Base-by-base conservation (phyloP, 1,284 basidiomycete species). In the Ceraceosorus bombacis region DNA sequence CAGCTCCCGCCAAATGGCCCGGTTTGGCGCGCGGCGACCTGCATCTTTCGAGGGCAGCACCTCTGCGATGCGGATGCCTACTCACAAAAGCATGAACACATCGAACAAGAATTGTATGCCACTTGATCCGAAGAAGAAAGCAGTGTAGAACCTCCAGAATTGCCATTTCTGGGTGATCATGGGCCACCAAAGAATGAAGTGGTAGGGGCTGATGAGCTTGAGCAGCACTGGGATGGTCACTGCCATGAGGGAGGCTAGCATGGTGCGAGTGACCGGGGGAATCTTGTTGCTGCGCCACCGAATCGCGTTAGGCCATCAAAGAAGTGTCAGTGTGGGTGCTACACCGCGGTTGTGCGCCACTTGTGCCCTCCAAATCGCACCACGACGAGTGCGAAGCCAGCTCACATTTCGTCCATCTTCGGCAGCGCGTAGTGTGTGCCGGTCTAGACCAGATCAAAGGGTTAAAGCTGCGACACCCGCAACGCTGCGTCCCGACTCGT, bases 241-340 rank as follows among this genome's bases (percentile, higher is more conserved):
- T 0, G 79, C 83, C 1, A 86, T 73, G 2, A 85, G 84, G 1
- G 87, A 85, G 8, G 79, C 80, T 55, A 85, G 82, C 17, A 90
- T 76, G 62, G 85, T 84, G 40, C 89, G 83, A 2, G 90, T 92
- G 17, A 93, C 87, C 51, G 88, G 87, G 0, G 90, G 90, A 2
- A 93, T 88, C 80, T 90, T 89, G 17, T 40, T 50, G 6, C 63
- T 67, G 59, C 27, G 27, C 27, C 27, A 27, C 27, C 37, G 53
- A 10, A 38, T 54, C 5, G 5, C 6, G 7, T 53, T 27, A 2
- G 27, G 3, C 27, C 27, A 27, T 27, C 27, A 27, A 27, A 27
- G 27, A 27, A 3, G 27, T 27, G 27, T 27, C 27, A 27, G 27
- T 27, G 27, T 27, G 27, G 27, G 2, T 27, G 27, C 27, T 27